Percentiles rank a stretch among this genome's conserved stretches.
These are phyloP conservation scores for Neckera pumila DNA, from an alignment of 225 moss, liverwort and hornwort genomes.

Conservation along the genomic window DNA sequence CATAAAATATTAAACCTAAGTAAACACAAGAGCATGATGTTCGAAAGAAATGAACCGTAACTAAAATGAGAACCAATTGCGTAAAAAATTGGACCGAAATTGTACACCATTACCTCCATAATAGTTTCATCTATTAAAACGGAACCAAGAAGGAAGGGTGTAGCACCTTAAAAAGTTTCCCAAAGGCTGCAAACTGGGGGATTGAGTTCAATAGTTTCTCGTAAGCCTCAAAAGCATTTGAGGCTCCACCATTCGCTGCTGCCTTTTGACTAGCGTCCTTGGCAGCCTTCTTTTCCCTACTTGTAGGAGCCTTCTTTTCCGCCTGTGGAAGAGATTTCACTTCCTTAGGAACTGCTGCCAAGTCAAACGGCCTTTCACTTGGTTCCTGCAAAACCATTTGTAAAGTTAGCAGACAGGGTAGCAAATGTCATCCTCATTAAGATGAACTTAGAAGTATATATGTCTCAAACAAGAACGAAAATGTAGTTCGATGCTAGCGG, in stretches of 20 bases:
- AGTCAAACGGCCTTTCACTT: slow-evolving; percentile 72
- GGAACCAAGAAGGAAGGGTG: not conserved
- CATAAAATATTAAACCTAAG: not conserved
- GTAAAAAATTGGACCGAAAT: not conserved
- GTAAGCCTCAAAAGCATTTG: slow-evolving; percentile 51
- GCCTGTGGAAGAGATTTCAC: slow-evolving; percentile 34
- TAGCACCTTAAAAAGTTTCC: slow-evolving; percentile 82
- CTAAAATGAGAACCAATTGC: not conserved
- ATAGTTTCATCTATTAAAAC: not conserved
- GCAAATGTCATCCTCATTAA: not conserved
- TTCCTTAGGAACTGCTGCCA: slow-evolving; percentile 71
- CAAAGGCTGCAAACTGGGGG: slow-evolving; percentile 72
- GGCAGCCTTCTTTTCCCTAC: slow-evolving; percentile 65
- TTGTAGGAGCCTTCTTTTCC: slow-evolving; percentile 44
- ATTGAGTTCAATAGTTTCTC: slow-evolving; percentile 68
- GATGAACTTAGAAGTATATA: not conserved
- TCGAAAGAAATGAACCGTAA: not conserved
- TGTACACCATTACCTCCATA: not conserved
- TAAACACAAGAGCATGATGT: not conserved
- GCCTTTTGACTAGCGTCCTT: slow-evolving; percentile 66
- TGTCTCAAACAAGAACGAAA: not conserved
- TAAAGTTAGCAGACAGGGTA: slow-evolving; percentile 1
- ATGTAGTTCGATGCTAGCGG: not conserved
- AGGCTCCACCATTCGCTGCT: slow-evolving; percentile 45
- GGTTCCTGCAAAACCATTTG: slow-evolving; percentile 45